Conservation (phyloP, 257 asterid species). For the Avicennia marina region DNA sequence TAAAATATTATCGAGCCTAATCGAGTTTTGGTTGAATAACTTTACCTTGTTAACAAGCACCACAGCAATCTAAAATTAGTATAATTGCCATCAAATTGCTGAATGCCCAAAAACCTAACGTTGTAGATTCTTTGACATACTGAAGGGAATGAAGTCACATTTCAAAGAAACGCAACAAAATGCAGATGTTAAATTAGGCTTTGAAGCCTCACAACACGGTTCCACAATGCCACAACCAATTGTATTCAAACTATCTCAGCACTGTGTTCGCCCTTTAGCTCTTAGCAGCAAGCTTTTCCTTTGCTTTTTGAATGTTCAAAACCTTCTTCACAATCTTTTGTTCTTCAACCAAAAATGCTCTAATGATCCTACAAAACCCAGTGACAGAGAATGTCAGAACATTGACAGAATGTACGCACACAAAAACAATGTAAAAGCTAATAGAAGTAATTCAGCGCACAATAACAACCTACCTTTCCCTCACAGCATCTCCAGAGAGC, state of each 20-base stretch:
- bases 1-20: too few species aligned
- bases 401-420: background rate
- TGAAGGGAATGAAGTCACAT: background rate
- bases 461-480: constrained; percentile 38
- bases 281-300: constrained; percentile 50
- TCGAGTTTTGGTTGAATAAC: too few species aligned
- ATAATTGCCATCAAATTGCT: background rate
- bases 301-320: constrained; percentile 48
- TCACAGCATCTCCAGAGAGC: constrained; percentile 45
- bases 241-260: constrained; percentile 21
- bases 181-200: constrained; percentile 3
- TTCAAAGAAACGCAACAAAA: constrained; percentile 9
- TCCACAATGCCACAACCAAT: constrained; percentile 8
- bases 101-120: background rate
- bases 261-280: constrained; percentile 12
- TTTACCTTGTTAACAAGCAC: too few species aligned
- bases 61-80: too few species aligned
- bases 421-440: background rate
- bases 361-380: constrained; percentile 32
- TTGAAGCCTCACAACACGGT: constrained; percentile 24
- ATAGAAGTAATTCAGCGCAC: background rate
- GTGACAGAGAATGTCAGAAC: background rate
- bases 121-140: background rate
- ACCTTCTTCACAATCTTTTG: constrained; percentile 62
- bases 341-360: constrained; percentile 58